Evolutionary conservation across 1,284 basidiomycete species (phyloP), one percentile per base, ranked within the genome.

Genomic region (Porodaedalea pini): DNA sequence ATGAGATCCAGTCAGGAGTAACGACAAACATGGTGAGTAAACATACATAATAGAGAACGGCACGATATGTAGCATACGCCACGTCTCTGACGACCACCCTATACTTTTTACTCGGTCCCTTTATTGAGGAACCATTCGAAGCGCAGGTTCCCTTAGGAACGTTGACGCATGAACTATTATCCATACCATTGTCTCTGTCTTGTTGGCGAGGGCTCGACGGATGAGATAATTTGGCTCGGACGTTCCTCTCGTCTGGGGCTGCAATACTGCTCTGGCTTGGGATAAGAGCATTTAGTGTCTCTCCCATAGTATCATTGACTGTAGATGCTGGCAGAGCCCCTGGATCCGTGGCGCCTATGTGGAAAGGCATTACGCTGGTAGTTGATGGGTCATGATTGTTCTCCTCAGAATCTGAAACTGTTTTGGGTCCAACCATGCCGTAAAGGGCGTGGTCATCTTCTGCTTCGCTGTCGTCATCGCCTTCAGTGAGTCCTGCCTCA

Each of bases 41-140:
- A 62, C 82, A 69, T 62, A 90, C 90, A 70, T 90, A 94, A 73
- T 91, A 93, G 11, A 94, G 75, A 36, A 94, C 79, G 0, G 91
- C 88, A 67, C 80, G 84, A 71, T 92, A 95, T 0, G 92, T 94
- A 5, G 81, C 75, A 70, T 91, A 94, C 1, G 92, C 86, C 3
- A 88, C 84, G 69, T 94, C 92, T 52, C 78, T 77, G 23, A 94
- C 80, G 10, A 90, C 72, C 11, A 92, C 81, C 19, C 75, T 80
- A 50, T 79, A 73, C 41, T 21, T 40, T 69, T 85, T 88, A 52
- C 71, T 73, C 4, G 74, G 74, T 7, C 74, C 73, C 2, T 66
- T 66, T 15, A 41, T 17, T 44, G 32, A 27, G 17, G n/a, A 10
- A 8, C 19, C 15, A 21, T 8, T 8, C 39, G 29, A 37, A 21